These are phyloP conservation scores for Corchorus olitorius DNA, from an alignment of 345 rosid species.

Conservation along the genomic window DNA sequence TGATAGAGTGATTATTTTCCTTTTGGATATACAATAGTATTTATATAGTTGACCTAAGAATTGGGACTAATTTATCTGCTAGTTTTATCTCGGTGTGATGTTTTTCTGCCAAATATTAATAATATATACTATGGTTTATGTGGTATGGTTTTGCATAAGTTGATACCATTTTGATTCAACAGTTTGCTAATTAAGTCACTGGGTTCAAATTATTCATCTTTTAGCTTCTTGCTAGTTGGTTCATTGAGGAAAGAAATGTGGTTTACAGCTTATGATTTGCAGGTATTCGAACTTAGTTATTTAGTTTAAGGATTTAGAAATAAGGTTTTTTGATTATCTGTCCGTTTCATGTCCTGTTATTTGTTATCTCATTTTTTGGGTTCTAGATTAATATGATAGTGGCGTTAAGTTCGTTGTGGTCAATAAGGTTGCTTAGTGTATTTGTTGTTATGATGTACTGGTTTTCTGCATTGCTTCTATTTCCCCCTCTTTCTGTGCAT, in stretches of 20 bases:
- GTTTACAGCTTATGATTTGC: constrained; percentile 11
- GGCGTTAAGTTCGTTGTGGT: neutral
- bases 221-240: neutral
- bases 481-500: neutral
- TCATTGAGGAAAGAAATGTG: neutral
- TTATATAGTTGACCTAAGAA: neutral
- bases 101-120: neutral
- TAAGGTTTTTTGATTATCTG: neutral
- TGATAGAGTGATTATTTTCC: neutral
- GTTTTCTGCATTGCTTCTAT: neutral
- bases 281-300: neutral
- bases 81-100: neutral
- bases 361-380: neutral
- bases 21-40: neutral
- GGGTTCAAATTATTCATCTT: neutral
- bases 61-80: neutral
- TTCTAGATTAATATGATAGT: neutral
- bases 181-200: neutral
- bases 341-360: neutral
- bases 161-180: neutral
- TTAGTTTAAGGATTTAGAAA: neutral
- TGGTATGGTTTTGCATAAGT: neutral
- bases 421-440: neutral
- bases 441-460: constrained; percentile 2
- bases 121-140: neutral